Conservation (phyloP, 169 alveolate genomes). For the Plasmodium coatneyi region DNA sequence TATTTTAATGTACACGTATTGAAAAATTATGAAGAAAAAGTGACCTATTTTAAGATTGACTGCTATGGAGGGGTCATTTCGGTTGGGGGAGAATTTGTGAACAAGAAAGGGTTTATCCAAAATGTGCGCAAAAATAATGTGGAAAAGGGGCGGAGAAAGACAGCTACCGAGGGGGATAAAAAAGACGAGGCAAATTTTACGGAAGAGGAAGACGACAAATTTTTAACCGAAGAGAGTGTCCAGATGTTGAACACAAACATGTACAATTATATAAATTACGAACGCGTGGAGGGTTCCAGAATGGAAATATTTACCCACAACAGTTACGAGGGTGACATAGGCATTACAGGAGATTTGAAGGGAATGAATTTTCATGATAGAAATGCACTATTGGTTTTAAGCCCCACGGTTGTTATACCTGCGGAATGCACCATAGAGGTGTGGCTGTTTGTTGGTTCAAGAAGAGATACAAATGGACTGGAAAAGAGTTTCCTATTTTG, state of each 20-base stretch:
- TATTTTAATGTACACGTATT: constrained; percentile 20
- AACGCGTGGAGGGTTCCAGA: not conserved
- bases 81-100: constrained; percentile 6
- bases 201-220: not conserved
- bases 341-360: constrained; percentile 66
- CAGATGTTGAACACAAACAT: constrained; percentile 21
- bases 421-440: constrained; percentile 47
- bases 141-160: not conserved
- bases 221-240: constrained; percentile 11
- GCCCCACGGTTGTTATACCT: constrained; percentile 30
- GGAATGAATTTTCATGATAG: constrained; percentile 28
- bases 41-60: constrained; percentile 28
- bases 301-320: constrained; percentile 37
- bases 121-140: not conserved
- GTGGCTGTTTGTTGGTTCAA: constrained; percentile 22
- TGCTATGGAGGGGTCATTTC: constrained; percentile 34
- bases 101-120: not conserved
- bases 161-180: not conserved
- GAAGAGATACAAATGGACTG: not conserved
- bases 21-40: constrained; percentile 47
- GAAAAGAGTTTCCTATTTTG: constrained; percentile 33
- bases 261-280: constrained; percentile 27
- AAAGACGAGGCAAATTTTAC: not conserved
- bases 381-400: constrained; percentile 22
- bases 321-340: constrained; percentile 20